phyloP scores from a whole-genome alignment of 164 flowering plant genomes.

The Cinnamomum chago region DNA sequence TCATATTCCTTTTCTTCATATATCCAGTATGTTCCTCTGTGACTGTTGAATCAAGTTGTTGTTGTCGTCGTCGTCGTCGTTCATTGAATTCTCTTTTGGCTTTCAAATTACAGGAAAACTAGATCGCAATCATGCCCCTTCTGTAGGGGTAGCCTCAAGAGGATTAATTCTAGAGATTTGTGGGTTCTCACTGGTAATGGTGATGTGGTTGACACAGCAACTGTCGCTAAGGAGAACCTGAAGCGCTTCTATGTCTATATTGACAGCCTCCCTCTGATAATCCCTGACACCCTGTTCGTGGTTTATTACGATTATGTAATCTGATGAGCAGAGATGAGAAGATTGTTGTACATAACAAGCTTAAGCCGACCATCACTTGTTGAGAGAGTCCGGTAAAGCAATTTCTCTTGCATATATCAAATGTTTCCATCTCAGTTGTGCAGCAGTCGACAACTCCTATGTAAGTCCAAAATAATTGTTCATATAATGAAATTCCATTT shows the following conservation, averaged over 20 bases:
- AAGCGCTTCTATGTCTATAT: conserved; percentile 73
- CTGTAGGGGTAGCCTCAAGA: conserved; percentile 79
- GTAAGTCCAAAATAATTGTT: conserved; percentile 6
- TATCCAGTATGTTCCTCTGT: not conserved
- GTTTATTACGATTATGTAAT: conserved; percentile 61
- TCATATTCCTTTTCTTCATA: not conserved
- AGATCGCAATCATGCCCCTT: conserved; percentile 95
- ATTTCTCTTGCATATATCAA: conserved; percentile 21
- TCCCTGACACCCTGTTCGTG: conserved; percentile 58
- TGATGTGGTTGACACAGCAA: conserved; percentile 68
- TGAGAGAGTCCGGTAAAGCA: conserved; percentile 40
- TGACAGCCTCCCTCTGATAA: conserved; percentile 56
- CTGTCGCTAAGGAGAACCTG: conserved; percentile 67
- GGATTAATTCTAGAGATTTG: conserved; percentile 55
- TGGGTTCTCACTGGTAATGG: conserved; percentile 83
- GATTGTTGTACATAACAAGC: conserved; percentile 39
- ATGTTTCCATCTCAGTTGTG: conserved; percentile 10
- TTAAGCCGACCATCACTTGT: conserved; percentile 22
- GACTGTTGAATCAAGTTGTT: not conserved
- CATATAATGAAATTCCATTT: not conserved
- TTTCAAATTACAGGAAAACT: conserved; percentile 55
- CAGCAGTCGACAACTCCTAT: conserved; percentile 5
- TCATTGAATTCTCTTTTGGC: not conserved
- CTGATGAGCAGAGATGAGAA: conserved; percentile 27
- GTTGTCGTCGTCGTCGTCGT: not conserved